phyloP scores from a whole-genome alignment of 768 basidiomycete genomes.

The Mycena maculata region DNA sequence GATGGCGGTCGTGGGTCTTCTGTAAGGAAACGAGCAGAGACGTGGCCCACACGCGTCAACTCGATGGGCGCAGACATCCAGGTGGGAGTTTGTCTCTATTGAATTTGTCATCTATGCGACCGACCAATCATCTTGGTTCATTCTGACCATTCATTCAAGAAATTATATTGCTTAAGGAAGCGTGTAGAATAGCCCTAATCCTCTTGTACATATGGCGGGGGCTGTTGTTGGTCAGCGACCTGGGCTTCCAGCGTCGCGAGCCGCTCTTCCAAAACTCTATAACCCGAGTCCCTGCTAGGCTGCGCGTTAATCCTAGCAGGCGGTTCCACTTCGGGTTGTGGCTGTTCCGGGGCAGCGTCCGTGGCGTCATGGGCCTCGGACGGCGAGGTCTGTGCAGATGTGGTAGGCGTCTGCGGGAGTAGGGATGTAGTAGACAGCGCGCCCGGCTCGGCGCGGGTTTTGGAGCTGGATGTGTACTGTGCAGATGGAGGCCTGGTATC shows the following conservation, averaged over 20 bases:
- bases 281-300: neutral
- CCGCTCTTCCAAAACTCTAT: constrained; percentile 15
- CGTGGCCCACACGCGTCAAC: constrained; percentile 42
- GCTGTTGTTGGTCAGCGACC: constrained; percentile 8
- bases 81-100: neutral
- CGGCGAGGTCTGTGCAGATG: neutral
- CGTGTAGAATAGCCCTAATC: neutral
- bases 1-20: constrained; percentile 51
- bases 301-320: neutral
- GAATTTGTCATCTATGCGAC: no score
- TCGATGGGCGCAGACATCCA: constrained; percentile 39
- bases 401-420: neutral
- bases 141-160: neutral
- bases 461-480: neutral
- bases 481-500: neutral
- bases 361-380: neutral
- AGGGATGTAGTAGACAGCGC: no score
- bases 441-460: neutral
- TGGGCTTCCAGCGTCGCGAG: constrained; percentile 27
- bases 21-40: constrained; percentile 53
- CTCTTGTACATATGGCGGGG: constrained; percentile 22
- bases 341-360: neutral
- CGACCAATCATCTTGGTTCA: neutral
- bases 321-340: neutral
- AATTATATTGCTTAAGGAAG: no score